Evolutionary conservation across 2,329 filamentous ascomycete species (phyloP), one percentile per base, ranked within the genome.

Genomic region (Calonectria hongkongensis): DNA sequence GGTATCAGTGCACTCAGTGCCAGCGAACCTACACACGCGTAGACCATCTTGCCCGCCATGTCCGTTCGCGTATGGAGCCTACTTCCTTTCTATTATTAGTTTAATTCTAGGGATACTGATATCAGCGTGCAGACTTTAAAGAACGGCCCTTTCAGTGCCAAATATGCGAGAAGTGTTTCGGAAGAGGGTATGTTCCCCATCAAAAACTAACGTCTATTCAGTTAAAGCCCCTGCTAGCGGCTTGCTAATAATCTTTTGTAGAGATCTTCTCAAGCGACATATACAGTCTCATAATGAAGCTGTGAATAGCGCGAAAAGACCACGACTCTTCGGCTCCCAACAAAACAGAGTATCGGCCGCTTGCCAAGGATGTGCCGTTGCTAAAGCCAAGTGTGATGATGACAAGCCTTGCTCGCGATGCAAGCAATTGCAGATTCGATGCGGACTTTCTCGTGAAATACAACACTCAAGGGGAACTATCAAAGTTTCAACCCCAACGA

Each of bases 21-120:
- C 54, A 58, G 33, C 54, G 54, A 27, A 58, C 54, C 5, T 58
- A 58, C 15, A 58, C 54, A 1, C 54, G 54, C 13, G 33, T 58
- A n/a, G 54, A 58, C 9, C 54, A 58, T 27, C 54, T 58, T 41
- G 30, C 54, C 3, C 54, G 54, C 10, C 54, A 58, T 58, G 54
- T 58, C 33, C 54, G 54, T 30, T 58, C 54, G n/a, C 54, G 54
- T 58, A 58, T 58, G 51, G 13, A 5, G 10, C 33, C 13, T 9
- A 4, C 16, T 16, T 8, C n/a, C 5, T 6, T 16, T 12, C 1
- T 12, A 3, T 6, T 39, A 3, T 13, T 6, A 3, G 9, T 58
- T 41, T 3, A 10, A 5, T 25, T 10, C 18, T 41, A 12, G 10
- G 15, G 2, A 2, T n/a, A 12, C 30, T 56, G 30, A 56, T 4